Conservation (phyloP, 306 rosid genomes). For the Cajanus cajan region DNA sequence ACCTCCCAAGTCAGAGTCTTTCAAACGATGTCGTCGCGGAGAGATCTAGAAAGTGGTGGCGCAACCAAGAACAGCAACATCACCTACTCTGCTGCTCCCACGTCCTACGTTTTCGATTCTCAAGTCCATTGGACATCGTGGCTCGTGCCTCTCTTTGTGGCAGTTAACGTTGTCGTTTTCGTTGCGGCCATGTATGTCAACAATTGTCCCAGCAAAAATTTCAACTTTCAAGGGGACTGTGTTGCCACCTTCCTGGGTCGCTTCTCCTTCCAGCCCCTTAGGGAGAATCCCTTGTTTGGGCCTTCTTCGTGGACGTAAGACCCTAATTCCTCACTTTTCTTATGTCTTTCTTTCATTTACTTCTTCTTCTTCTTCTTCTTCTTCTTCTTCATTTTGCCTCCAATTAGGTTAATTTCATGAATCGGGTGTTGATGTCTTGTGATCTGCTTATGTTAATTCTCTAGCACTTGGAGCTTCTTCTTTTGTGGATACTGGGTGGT, state of each 20-base stretch:
- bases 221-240: slow-evolving; percentile 44
- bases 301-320: slow-evolving; percentile 79
- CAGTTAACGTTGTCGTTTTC: slow-evolving; percentile 59
- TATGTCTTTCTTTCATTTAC: neutral
- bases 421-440: neutral
- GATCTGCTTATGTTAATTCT: neutral
- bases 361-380: neutral
- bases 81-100: slow-evolving; percentile 30
- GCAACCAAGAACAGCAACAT: slow-evolving; percentile 39
- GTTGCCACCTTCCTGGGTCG: slow-evolving; percentile 58
- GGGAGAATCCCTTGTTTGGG: slow-evolving; percentile 79
- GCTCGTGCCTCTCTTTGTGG: slow-evolving; percentile 75
- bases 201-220: slow-evolving; percentile 60
- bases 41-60: slow-evolving; percentile 66
- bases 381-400: too few species aligned
- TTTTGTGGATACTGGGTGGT: too few species aligned
- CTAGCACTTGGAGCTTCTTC: too few species aligned
- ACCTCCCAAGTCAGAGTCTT: neutral
- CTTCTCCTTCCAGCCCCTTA: slow-evolving; percentile 72
- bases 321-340: neutral
- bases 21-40: slow-evolving; percentile 44
- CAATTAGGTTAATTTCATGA: slow-evolving; percentile 5
- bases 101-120: slow-evolving; percentile 40
- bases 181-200: slow-evolving; percentile 66
- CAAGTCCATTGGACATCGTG: slow-evolving; percentile 77